A percentile compares a stretch with the other conserved stretches of the same genome.
These are phyloP conservation scores for Solanum okadae DNA, from an alignment of 257 asterid species.

Conservation along the genomic window DNA sequence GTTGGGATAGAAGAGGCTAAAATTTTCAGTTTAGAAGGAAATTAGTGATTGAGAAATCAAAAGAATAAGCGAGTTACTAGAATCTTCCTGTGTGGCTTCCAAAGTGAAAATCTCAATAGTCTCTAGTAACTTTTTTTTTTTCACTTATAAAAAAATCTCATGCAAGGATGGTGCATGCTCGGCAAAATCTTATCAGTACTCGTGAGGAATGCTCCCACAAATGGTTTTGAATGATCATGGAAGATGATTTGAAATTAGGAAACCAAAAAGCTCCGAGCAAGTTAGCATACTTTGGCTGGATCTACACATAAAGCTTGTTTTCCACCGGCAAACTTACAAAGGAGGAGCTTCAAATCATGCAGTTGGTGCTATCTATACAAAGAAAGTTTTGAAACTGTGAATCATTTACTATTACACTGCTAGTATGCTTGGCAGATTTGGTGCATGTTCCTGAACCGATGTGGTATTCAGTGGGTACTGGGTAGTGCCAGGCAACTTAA, in stretches of 20 bases:
- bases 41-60: background rate
- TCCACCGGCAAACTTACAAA: background rate
- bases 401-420: background rate
- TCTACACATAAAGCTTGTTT: background rate
- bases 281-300: background rate
- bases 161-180: background rate
- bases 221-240: background rate
- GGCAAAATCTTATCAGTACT: background rate
- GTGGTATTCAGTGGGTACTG: background rate
- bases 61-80: background rate
- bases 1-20: background rate
- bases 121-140: background rate
- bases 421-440: background rate
- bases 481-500: background rate
- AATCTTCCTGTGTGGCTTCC: background rate
- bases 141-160: too few relatives aligned
- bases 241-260: background rate
- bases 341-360: background rate
- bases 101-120: background rate
- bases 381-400: background rate
- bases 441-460: background rate
- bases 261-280: background rate
- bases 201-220: background rate
- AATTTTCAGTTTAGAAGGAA: background rate
- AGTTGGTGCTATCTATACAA: background rate